Evolutionary conservation across 2,329 filamentous ascomycete genomes (phyloP).

Genomic region (Pseudogymnoascus sp.): DNA sequence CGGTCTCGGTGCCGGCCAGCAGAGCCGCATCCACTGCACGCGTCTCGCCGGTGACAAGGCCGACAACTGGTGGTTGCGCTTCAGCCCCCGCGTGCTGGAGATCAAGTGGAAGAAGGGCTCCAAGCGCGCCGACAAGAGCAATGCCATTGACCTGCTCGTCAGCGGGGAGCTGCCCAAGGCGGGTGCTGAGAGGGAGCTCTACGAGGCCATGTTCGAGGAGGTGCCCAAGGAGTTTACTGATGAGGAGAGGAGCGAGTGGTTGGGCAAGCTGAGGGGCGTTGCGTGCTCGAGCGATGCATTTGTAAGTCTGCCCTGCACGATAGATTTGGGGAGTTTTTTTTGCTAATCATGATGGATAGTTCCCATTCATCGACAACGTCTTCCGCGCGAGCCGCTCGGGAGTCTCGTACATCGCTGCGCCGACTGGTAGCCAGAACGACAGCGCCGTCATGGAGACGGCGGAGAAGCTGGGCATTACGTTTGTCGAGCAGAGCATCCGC

Average conservation of each 20-base stretch:
- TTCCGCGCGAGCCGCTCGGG: slow-evolving; percentile 85
- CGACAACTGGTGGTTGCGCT: slow-evolving; percentile 99
- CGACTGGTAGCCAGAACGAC: slow-evolving; percentile 84
- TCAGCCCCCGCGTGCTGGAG: slow-evolving; percentile 79
- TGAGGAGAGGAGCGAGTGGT: slow-evolving; percentile 81
- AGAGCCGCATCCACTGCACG: slow-evolving; percentile 97
- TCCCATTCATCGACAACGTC: slow-evolving; percentile 98
- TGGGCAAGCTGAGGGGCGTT: slow-evolving; percentile 72
- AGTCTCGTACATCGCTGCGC: slow-evolving; percentile 92
- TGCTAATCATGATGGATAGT: slow-evolving; percentile 43
- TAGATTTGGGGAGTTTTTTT: not conserved
- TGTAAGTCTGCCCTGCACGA: slow-evolving; percentile 47
- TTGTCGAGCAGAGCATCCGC: slow-evolving; percentile 89
- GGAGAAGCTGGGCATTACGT: slow-evolving; percentile 85
- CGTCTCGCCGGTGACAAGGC: slow-evolving; percentile 95
- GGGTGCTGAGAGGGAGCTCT: slow-evolving; percentile 77
- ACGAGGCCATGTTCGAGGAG: slow-evolving; percentile 84
- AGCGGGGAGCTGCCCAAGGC: slow-evolving; percentile 80
- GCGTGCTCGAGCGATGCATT: slow-evolving; percentile 93
- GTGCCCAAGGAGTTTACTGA: slow-evolving; percentile 75
- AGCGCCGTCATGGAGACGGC: slow-evolving; percentile 76
- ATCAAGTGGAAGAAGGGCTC: slow-evolving; percentile 97
- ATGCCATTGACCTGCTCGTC: slow-evolving; percentile 92
- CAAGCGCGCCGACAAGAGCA: slow-evolving; percentile 96
- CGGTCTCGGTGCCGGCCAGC: slow-evolving; percentile 90